phyloP scores from a whole-genome alignment of 2,329 filamentous ascomycete genomes.

The Epichloe gansuensis region DNA sequence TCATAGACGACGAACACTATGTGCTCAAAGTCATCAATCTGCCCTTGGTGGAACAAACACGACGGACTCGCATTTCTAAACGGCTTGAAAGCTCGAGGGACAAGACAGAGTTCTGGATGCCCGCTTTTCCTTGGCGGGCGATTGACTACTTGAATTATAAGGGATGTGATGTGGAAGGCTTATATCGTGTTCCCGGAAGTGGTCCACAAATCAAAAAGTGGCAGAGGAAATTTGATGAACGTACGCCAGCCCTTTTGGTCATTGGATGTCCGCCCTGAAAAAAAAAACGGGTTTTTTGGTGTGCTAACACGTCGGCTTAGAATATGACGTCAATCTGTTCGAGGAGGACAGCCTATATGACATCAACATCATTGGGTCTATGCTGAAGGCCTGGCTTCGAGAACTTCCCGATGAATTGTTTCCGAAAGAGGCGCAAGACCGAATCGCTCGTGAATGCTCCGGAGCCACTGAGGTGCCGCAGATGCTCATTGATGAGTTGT shows the following conservation, averaged over 20 bases:
- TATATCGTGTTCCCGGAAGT: slow-evolving; percentile 86
- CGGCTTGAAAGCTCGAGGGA: slow-evolving; percentile 76
- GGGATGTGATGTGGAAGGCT: slow-evolving; percentile 81
- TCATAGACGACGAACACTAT: slow-evolving; percentile 72
- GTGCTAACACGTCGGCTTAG: slow-evolving; percentile 26
- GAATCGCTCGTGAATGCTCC: slow-evolving; percentile 66
- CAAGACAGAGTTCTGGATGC: slow-evolving; percentile 99
- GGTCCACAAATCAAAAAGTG: slow-evolving; percentile 85
- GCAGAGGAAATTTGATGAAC: slow-evolving; percentile 81
- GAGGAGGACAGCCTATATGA: slow-evolving; percentile 81
- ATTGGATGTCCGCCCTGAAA: not conserved
- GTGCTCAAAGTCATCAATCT: slow-evolving; percentile 73
- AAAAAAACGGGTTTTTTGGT: not conserved
- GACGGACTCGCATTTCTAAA: slow-evolving; percentile 84
- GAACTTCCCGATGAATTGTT: slow-evolving; percentile 92
- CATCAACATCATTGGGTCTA: slow-evolving; percentile 89
- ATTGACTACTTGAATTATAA: slow-evolving; percentile 96
- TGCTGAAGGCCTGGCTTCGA: slow-evolving; percentile 92
- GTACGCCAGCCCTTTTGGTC: slow-evolving; percentile 29
- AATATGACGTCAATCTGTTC: slow-evolving; percentile 81
- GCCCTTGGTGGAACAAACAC: slow-evolving; percentile 76
- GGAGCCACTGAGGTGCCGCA: slow-evolving; percentile 72
- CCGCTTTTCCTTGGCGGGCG: slow-evolving; percentile 83
- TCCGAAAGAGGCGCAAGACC: slow-evolving; percentile 69
- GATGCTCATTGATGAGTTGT: slow-evolving; percentile 78